These are phyloP conservation scores for Plasmodium billcollinsi DNA, from an alignment of 169 alveolate species.

Conservation along the genomic window DNA sequence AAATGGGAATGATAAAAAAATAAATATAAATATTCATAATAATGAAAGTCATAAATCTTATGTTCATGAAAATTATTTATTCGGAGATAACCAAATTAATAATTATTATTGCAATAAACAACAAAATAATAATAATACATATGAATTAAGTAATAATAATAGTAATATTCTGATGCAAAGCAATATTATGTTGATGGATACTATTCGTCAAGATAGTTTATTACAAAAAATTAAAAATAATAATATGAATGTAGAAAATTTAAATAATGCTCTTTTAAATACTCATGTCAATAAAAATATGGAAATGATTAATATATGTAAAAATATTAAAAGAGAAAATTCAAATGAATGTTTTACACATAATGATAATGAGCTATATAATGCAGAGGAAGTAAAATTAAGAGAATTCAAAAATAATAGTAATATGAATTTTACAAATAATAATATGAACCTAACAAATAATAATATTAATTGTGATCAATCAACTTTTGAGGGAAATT, in stretches of 20 bases:
- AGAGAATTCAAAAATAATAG: no score
- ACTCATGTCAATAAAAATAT: background rate
- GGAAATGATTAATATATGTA: background rate
- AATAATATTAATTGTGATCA: no score
- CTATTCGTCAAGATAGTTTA: slow-evolving; percentile 45
- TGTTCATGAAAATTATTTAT: background rate
- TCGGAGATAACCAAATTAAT: slow-evolving; percentile 1
- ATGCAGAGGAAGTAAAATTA: no score
- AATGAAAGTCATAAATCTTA: slow-evolving; percentile 6
- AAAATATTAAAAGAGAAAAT: background rate
- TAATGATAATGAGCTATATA: no score
- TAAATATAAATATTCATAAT: background rate
- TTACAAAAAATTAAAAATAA: slow-evolving; percentile 48
- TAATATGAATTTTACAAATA: no score
- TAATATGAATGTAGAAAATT: slow-evolving; percentile 1
- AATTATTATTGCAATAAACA: no score
- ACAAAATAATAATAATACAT: background rate
- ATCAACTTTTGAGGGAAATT: background rate
- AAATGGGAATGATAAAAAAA: slow-evolving; percentile 6
- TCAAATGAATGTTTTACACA: background rate
- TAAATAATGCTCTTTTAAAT: background rate
- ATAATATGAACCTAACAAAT: no score
- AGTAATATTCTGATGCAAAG: no score
- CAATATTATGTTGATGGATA: no score
- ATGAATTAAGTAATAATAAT: background rate